Base-by-base conservation (phyloP, 225 moss, liverwort and hornwort species). In the Ulota crispa region DNA sequence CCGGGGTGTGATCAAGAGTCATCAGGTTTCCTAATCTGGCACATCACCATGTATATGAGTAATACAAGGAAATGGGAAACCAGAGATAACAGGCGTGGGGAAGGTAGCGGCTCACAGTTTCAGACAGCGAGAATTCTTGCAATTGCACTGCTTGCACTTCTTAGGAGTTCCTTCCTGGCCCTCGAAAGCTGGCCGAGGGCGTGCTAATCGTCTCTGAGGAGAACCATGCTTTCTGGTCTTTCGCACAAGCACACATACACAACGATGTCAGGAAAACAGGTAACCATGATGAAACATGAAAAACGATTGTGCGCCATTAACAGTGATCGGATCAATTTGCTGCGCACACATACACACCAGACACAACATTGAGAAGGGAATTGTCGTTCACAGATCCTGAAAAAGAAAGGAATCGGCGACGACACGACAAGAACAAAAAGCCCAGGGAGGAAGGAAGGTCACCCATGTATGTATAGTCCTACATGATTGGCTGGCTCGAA, bases 101-200 rank as follows among this genome's bases (percentile, higher is more conserved):
- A 50, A 65, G 41, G 53, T 31, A 63, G 50, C 15, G 72, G 62
- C 96, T 89, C 80, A 96, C 96, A 96, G 83, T 83, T 96, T 96
- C 69, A 96, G 75, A 77, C 96, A 96, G 28, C 94, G 93, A 54
- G 96, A 96, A 59, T 94, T 96, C 88, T 93, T 96, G 92, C 96
- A 96, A 78, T 96, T 94, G 82, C 96, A 96, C 80, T 94, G 96
- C 82, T 96, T 96, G 90, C 93, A 89, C 77, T 89, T 94, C 68
- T 94, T 94, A 4, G 94, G 96, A 69, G 94, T 93, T 66, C 86
- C 89, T 78, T 96, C 96, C 84, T 90, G 93, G 54, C 88, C 57
- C 63, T 94, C 94, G 61, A 87, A 84, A 52, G 37, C 80, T 63
- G 87, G 60, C 64, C 92, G 89, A 27, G 94, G 80, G 50, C 94